These are phyloP conservation scores for Panicum miliaceum DNA, from an alignment of 176 grass and related monocot species.

Conservation along the genomic window DNA sequence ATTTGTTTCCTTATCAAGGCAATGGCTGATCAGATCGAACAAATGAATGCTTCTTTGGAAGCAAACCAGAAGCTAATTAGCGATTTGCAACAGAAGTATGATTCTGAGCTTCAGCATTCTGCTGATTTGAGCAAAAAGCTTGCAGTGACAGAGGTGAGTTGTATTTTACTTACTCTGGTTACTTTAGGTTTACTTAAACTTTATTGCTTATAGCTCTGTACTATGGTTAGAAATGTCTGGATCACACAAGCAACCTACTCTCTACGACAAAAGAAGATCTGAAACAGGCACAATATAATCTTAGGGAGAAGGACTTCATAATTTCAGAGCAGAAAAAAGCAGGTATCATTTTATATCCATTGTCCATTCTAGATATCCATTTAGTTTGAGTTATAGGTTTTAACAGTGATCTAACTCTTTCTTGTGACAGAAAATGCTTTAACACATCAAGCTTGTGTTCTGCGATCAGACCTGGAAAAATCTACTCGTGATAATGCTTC, in stretches of 20 bases:
- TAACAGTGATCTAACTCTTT: slow-evolving; percentile 24
- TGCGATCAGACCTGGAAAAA: slow-evolving; percentile 89
- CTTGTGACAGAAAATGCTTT: slow-evolving; percentile 87
- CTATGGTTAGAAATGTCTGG: slow-evolving; percentile 77
- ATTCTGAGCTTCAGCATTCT: slow-evolving; percentile 72
- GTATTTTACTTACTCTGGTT: neutral
- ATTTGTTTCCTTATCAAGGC: slow-evolving; percentile 57
- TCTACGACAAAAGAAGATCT: slow-evolving; percentile 78
- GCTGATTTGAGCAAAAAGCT: slow-evolving; percentile 74
- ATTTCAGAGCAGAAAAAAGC: slow-evolving; percentile 96
- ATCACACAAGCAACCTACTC: slow-evolving; percentile 80
- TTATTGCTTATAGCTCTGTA: slow-evolving; percentile 15
- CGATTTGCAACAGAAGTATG: slow-evolving; percentile 78
- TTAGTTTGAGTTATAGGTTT: neutral
- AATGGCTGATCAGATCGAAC: slow-evolving; percentile 90
- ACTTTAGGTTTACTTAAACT: slow-evolving; percentile 7
- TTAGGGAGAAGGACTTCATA: slow-evolving; percentile 89
- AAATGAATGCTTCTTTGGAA: slow-evolving; percentile 69
- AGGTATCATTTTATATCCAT: slow-evolving; percentile 45
- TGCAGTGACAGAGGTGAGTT: slow-evolving; percentile 70
- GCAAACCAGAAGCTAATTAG: slow-evolving; percentile 76
- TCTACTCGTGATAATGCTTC: slow-evolving; percentile 79
- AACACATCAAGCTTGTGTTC: slow-evolving; percentile 86
- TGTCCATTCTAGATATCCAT: neutral
- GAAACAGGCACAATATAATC: slow-evolving; percentile 79